These are phyloP conservation scores for Lodderomyces orthopsilosis DNA, from an alignment of 1,139 yeast species.

Conservation along the genomic window DNA sequence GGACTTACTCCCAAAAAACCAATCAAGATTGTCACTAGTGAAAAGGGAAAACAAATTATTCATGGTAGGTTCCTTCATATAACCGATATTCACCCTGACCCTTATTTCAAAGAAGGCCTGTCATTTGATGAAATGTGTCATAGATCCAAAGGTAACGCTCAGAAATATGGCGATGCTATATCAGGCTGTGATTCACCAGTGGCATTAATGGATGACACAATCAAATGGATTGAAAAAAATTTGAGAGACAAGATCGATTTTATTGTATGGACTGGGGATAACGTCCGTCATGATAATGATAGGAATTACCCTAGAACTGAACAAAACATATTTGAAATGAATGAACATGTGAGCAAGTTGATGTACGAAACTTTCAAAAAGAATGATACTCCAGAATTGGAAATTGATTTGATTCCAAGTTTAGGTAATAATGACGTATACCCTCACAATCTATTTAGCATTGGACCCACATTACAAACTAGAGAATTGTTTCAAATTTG, in stretches of 20 bases:
- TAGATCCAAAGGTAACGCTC: constrained; percentile 49
- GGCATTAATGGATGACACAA: constrained; percentile 57
- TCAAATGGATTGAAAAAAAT: constrained; percentile 63
- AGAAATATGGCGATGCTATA: constrained; percentile 72
- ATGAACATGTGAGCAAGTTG: constrained; percentile 53
- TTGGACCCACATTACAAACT: constrained; percentile 84
- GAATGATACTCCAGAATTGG: constrained; percentile 43
- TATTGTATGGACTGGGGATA: constrained; percentile 89
- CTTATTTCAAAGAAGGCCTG: constrained; percentile 56
- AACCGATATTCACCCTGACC: constrained; percentile 86
- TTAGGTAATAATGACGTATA: constrained; percentile 86
- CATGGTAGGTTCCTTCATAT: constrained; percentile 82
- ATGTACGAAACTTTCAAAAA: constrained; percentile 48
- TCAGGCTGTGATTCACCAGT: constrained; percentile 73
- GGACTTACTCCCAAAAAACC: constrained; percentile 34
- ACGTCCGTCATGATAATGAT: constrained; percentile 83
- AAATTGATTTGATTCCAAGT: constrained; percentile 59
- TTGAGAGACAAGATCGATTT: constrained; percentile 76
- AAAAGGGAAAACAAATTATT: constrained; percentile 27
- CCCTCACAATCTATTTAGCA: constrained; percentile 80
- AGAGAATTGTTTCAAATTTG: constrained; percentile 72
- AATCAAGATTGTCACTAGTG: constrained; percentile 22
- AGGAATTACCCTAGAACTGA: constrained; percentile 71
- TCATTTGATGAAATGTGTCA: constrained; percentile 58
- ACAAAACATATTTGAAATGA: constrained; percentile 64